A percentile compares a stretch with the other conserved stretches of the same genome.
Evolutionary conservation across 106 monocot species (phyloP).

Genomic region (Dendrobium nobile): DNA sequence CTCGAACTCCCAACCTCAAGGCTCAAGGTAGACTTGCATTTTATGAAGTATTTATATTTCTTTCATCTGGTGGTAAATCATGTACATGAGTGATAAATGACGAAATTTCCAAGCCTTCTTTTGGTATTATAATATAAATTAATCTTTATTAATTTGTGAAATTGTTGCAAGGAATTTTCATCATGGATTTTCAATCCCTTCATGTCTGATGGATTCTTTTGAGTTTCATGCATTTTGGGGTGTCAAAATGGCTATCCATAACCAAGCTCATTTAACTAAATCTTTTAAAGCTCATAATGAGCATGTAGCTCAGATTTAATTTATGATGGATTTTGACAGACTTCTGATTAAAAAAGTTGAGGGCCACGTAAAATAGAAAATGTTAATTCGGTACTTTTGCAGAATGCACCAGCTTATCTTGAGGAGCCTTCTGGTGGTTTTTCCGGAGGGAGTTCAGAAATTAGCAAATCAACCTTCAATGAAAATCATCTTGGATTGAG

Average conservation of each 20-base stretch:
- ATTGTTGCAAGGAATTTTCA: not conserved
- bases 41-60: not conserved
- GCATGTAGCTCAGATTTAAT: not conserved
- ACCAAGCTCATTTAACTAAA: not conserved
- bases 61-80: not conserved
- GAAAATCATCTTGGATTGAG: slow-evolving; percentile 7
- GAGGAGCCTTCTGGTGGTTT: slow-evolving; percentile 6
- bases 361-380: not conserved
- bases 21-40: slow-evolving; percentile 16
- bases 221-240: not conserved
- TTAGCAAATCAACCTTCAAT: slow-evolving; percentile 13
- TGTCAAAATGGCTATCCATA: not conserved
- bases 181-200: not conserved
- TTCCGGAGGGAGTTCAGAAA: slow-evolving; percentile 16
- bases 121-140: not conserved
- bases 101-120: not conserved
- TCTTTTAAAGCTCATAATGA: not conserved
- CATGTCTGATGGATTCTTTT: not conserved
- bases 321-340: not conserved
- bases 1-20: slow-evolving; percentile 44
- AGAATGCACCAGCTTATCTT: slow-evolving; percentile 24
- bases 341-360: not conserved
- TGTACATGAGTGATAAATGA: not conserved
- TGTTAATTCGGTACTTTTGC: slow-evolving; percentile 9
- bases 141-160: not conserved